Evolutionary conservation across 805 yeast species (phyloP), one percentile per base, ranked within the genome.

Genomic region (Metschnikowia lachancei): DNA sequence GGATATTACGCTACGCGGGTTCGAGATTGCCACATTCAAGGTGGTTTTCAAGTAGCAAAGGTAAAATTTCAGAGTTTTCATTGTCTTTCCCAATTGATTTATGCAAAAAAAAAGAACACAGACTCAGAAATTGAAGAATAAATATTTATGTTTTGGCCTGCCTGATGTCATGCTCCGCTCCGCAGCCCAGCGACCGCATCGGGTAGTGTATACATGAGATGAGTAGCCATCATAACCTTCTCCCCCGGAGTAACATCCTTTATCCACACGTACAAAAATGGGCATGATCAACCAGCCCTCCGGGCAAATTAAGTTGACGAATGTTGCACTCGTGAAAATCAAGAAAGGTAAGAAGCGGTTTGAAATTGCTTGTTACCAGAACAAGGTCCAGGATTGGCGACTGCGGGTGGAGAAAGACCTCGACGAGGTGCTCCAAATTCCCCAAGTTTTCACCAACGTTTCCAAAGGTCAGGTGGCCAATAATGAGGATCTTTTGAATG

Each of bases 381-480:
- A 94, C 60, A 94, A 94, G 62, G 97, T 94, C 4, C 98, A 92
- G 64, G 99, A 94, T 64, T 94, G 90, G 81, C 76, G 97, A 56
- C 77, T 80, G 51, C 87, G 85, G 48, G 82, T 87, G 6, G 99
- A 94, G 61, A 92, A 88, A 56, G 97, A 94, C 62, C 64, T 94
- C 8, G 98, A 94, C 68, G 99, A 94, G 62, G 99, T 94, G 2
- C 72, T 94, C 31, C 99, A 94, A 64, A 89, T 94, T 43, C 96
- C 90, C n/a, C 96, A 87, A 64, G 95, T 94, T 1, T 94, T 94
- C 59, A 63, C 81, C 30, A 94, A 94, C 60, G 98, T 91, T 0
- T 88, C 96, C 13, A 94, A 94, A 61, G 99, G 99, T 2, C 89
- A 82, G 52, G 91, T 87, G 1, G 98, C 98, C 2, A 82, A 91